Conservation (phyloP, 2,329 filamentous ascomycete genomes). For the Talaromyces sp. region DNA sequence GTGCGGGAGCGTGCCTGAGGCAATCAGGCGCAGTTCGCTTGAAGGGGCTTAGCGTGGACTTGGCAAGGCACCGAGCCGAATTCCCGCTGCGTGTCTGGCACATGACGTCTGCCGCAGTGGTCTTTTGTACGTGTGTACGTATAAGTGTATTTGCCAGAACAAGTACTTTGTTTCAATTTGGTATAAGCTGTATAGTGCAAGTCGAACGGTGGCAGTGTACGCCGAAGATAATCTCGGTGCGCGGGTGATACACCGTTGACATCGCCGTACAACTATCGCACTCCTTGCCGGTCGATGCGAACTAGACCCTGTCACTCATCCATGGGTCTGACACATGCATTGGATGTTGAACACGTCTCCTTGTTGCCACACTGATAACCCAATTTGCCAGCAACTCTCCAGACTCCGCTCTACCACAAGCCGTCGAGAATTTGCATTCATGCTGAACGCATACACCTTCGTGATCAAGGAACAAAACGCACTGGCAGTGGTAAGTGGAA, state of each 20-base stretch:
- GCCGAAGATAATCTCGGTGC: not conserved
- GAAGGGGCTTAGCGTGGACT: not conserved
- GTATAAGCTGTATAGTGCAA: too few relatives aligned
- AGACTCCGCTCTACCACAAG: not conserved
- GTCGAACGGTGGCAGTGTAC: not conserved
- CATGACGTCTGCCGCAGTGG: constrained; percentile 5
- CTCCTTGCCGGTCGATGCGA: not conserved
- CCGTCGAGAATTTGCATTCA: not conserved
- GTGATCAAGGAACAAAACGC: not conserved
- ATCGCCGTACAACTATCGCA: not conserved
- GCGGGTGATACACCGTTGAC: not conserved
- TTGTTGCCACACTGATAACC: not conserved
- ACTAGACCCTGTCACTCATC: not conserved
- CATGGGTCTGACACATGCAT: not conserved
- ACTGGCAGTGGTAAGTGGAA: not conserved
- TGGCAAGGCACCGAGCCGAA: constrained; percentile 6
- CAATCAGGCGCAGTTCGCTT: constrained; percentile 6
- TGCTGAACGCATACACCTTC: not conserved
- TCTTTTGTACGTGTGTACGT: too few relatives aligned
- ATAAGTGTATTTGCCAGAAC: too few relatives aligned
- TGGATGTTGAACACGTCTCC: not conserved
- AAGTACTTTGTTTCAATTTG: too few relatives aligned
- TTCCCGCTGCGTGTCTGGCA: not conserved
- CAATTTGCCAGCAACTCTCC: not conserved
- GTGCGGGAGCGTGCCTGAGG: constrained; percentile 20